phyloP scores from a whole-genome alignment of 306 rosid genomes.

The Herpetospermum pedunculosum region DNA sequence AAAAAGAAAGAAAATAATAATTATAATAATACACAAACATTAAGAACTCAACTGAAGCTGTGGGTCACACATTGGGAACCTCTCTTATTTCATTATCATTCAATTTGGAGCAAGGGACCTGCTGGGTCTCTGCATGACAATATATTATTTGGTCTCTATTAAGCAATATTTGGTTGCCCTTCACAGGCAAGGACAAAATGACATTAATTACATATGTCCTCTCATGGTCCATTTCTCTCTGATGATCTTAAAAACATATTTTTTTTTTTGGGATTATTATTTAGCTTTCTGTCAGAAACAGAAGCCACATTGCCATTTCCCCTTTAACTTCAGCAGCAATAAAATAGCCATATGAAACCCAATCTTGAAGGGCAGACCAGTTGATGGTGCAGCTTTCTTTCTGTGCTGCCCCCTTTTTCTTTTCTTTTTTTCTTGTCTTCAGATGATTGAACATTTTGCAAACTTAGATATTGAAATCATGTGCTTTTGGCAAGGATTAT shows the following conservation, averaged over 20 bases:
- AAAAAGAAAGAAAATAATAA: neutral
- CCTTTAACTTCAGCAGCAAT: neutral
- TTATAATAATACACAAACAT: neutral
- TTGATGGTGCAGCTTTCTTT: neutral
- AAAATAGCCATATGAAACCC: neutral
- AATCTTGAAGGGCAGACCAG: neutral
- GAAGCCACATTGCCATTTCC: neutral
- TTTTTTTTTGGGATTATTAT: neutral
- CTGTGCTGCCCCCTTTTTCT: neutral
- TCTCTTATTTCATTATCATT: neutral
- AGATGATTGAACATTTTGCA: conserved; percentile 24
- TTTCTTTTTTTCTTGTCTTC: conserved; percentile 16
- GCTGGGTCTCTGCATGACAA: neutral
- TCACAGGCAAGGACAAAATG: conserved; percentile 5
- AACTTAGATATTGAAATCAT: conserved; percentile 34
- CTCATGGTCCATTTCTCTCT: neutral
- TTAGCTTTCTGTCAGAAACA: neutral
- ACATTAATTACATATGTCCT: conserved; percentile 1
- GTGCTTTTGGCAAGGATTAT: conserved; percentile 36
- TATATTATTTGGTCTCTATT: conserved; percentile 10
- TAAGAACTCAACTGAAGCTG: neutral
- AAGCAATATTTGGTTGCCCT: neutral
- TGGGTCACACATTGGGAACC: neutral
- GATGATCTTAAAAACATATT: neutral
- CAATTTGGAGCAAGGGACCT: conserved; percentile 3